phyloP scores from a whole-genome alignment of 2,329 filamentous ascomycete species.

The Leptodontidium sp. region DNA sequence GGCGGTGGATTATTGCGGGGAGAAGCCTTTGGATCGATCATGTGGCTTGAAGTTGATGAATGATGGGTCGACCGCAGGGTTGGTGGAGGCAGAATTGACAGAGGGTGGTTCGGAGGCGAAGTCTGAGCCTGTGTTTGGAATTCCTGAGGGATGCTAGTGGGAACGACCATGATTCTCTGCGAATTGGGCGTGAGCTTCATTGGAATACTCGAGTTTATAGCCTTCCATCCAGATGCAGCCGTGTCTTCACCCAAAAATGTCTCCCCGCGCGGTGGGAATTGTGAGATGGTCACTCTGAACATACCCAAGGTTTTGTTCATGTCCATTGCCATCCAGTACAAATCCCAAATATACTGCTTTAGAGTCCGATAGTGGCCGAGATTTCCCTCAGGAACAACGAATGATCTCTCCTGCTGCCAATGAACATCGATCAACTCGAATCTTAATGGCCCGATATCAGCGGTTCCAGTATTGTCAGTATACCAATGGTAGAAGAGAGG shows the following conservation, averaged over 20 bases:
- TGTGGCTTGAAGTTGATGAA: background rate
- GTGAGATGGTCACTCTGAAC: slow-evolving; percentile 24
- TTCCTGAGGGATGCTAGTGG: background rate
- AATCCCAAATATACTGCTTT: slow-evolving; percentile 30
- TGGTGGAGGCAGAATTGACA: background rate
- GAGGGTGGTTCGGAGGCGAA: slow-evolving; percentile 6
- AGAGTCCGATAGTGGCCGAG: slow-evolving; percentile 16
- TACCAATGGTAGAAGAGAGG: slow-evolving; percentile 26
- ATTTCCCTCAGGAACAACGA: slow-evolving; percentile 24
- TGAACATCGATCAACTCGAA: slow-evolving; percentile 28
- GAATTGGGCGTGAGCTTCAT: background rate
- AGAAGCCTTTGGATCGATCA: background rate
- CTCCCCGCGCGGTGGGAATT: background rate
- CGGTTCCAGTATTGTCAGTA: background rate
- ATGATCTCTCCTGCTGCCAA: slow-evolving; percentile 24
- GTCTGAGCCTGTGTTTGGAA: slow-evolving; percentile 1
- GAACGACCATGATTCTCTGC: slow-evolving; percentile 1
- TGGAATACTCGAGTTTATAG: slow-evolving; percentile 3
- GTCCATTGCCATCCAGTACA: slow-evolving; percentile 22
- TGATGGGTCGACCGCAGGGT: background rate
- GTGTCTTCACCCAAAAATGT: background rate
- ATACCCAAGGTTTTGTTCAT: slow-evolving; percentile 2
- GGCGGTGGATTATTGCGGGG: background rate
- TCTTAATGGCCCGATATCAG: slow-evolving; percentile 10
- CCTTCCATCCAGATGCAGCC: background rate